Evolutionary conservation across 306 rosid species (phyloP), one percentile per base, ranked within the genome.

Genomic region (Vigna trinervia): DNA sequence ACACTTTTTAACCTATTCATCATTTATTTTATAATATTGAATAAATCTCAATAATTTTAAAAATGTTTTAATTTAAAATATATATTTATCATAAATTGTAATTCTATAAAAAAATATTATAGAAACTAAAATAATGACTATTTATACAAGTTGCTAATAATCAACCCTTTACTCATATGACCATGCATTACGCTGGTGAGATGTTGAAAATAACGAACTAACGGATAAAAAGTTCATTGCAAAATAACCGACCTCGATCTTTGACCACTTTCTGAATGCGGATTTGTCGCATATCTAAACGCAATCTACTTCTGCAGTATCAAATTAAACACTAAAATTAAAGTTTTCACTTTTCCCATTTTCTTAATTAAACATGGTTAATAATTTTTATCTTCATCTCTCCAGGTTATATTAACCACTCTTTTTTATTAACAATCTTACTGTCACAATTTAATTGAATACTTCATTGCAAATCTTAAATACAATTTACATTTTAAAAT

Each of bases 231-330:
- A 63, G 69, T 63, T 63, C 14, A 4, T 38, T 17, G 12, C 69
- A 17, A 17, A 63, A 38, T 63, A 63, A 36, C 69, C 30, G 30
- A 63, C 15, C 15, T 38, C 8, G 10, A 63, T 63, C 69, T 63
- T 63, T 63, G 69, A 63, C 69, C 69, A 63, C 69, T 63, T 63
- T 63, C 4, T 36, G 8, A 38, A 38, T 36, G 48, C 48, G 17
- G 69, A 63, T 63, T 63, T 63, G 69, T 63, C 50, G 48, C 69
- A 63, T 4, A 38, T 63, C 50, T 17, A 63, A 59, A 23, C 28
- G 0, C 8, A 28, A 26, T 13, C 60, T 9, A 54, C 13, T 54
- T 54, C 59, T 19, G 5, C 1, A 53, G 28, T 8, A 19, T 53
- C 2, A 8, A 2, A 17, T 52, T n/a, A 52, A 17, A 17, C 26